These are phyloP conservation scores for Fusarium sp. DNA, from an alignment of 2,329 filamentous ascomycete genomes.

Conservation along the genomic window DNA sequence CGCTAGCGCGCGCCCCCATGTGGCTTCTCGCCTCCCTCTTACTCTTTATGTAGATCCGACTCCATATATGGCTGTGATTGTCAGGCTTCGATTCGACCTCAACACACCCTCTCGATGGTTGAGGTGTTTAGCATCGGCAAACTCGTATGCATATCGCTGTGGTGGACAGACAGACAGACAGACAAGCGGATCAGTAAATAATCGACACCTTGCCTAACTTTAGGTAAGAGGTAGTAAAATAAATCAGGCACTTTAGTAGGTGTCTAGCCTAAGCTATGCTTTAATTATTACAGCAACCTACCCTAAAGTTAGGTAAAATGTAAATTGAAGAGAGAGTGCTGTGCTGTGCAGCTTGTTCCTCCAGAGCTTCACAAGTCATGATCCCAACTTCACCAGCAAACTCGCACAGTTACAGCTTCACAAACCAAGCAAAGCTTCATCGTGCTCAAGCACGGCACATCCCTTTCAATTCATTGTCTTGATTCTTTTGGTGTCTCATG, in stretches of 20 bases:
- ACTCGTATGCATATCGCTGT: constrained; percentile 1
- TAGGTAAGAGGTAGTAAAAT: too few relatives aligned
- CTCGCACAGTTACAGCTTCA: not conserved
- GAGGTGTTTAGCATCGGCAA: constrained; percentile 26
- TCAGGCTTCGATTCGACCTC: constrained; percentile 24
- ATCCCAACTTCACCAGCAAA: not conserved
- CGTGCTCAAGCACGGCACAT: not conserved
- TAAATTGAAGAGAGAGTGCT: too few relatives aligned
- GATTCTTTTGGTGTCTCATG: constrained; percentile 23
- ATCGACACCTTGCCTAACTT: too few relatives aligned
- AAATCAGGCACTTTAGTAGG: too few relatives aligned
- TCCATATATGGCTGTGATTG: constrained; percentile 23
- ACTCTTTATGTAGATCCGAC: constrained; percentile 33
- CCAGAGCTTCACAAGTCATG: not conserved
- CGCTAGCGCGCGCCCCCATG: constrained; percentile 47
- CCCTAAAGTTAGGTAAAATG: too few relatives aligned
- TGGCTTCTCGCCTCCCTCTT: constrained; percentile 41
- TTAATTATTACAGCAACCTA: too few relatives aligned
- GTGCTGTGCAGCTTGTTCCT: too few relatives aligned
- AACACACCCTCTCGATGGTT: constrained; percentile 23
- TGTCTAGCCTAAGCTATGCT: too few relatives aligned
- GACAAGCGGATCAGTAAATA: too few relatives aligned
- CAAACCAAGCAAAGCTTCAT: not conserved
- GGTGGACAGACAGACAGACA: not conserved
- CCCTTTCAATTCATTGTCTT: constrained; percentile 10